Evolutionary conservation across 2,329 filamentous ascomycete genomes (phyloP), one percentile per base, ranked within the genome.

Genomic region (Aspergillus transmontanensis): DNA sequence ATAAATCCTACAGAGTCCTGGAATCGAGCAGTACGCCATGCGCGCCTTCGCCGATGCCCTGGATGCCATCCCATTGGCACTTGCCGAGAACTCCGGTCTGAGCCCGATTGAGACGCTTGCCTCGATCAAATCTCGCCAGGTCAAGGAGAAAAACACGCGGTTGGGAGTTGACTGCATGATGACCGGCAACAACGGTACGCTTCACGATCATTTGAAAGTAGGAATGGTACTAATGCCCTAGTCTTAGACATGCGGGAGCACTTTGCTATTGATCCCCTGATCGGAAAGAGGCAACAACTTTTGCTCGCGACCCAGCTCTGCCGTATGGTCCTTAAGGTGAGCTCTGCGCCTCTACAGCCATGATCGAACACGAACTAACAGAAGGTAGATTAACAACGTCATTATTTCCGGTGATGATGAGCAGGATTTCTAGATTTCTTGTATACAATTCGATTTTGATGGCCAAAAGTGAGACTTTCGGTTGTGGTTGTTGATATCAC

Each of bases 21-120:
- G 95, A n/a, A 87, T 99, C 45, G 94, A 97, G 82, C 95, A 99
- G 81, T 99, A 99, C 80, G 94, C 94, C 69, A 99, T 99, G 94
- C 92, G 95, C 66, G 95, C 95, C 28, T 99, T 99, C 76, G 88
- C 95, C 65, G 94, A 98, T 79, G 96, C 95, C 6, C 87, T 99
- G 41, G 95, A 99, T 79, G 86, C 92, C 1, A 86, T 99, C 1
- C 95, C 95, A 39, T 95, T 99, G 93, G 93, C 95, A 2, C 86
- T 99, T 64, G 94, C 95, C 11, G 94, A 99, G 86, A 99, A 99
- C 86, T 96, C 92, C 70, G 95, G 95, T 66, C 84, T 98, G 66
- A 96, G 93, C 81, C 93, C 95, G 19, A 99, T 99, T 72, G 93
- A 97, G 73, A 97, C 94, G 9, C 86, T 99, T 61, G 94, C 95